Percentiles rank a stretch among this genome's conserved stretches.
phyloP scores from a whole-genome alignment of 192 early-diverging fungal species.

The Diversispora epigaea region DNA sequence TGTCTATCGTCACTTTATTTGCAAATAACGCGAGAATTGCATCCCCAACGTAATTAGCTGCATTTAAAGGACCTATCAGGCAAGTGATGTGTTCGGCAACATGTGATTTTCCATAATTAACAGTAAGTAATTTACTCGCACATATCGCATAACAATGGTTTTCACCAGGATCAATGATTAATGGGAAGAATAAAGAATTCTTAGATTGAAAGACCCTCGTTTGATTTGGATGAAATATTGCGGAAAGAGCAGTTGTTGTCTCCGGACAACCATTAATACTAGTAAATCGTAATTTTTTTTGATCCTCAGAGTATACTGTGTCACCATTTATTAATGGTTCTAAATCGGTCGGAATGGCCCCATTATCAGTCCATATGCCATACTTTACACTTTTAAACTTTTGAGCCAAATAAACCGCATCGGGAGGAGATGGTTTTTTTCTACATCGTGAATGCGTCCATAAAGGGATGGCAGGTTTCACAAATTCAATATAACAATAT shows the following conservation, averaged over 20 bases:
- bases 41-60: conserved; percentile 14
- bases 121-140: conserved; percentile 13
- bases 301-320: not conserved
- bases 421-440: conserved; percentile 6
- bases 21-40: conserved; percentile 18
- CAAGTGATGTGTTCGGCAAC: conserved; percentile 28
- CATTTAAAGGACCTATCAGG: conserved; percentile 1
- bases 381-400: conserved; percentile 25
- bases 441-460: conserved; percentile 27
- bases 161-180: conserved; percentile 5
- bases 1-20: not conserved
- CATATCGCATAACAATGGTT: not conserved
- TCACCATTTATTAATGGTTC: not conserved
- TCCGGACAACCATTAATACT: conserved; percentile 4
- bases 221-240: conserved; percentile 4
- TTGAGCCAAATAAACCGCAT: conserved; percentile 30
- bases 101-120: conserved; percentile 19
- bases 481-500: conserved; percentile 33
- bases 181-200: conserved; percentile 21
- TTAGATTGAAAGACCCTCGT: not conserved
- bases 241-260: not conserved
- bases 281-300: conserved; percentile 17
- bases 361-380: conserved; percentile 16
- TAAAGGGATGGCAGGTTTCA: conserved; percentile 21
- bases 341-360: not conserved